phyloP scores from a whole-genome alignment of 148 eudicot species.

The Hydrangea macrophylla region DNA sequence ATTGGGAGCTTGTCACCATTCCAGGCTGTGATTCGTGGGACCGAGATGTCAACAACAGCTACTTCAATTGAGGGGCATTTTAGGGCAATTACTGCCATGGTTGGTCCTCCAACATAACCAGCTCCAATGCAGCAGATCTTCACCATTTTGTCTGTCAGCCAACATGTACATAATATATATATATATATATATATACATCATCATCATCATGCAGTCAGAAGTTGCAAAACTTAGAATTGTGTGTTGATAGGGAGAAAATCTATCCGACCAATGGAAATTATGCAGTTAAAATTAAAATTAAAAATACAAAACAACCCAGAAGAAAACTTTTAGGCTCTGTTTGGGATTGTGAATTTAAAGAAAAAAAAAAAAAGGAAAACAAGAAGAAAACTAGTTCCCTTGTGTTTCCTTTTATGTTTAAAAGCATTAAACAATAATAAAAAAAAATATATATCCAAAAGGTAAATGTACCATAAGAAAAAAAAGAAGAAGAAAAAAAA shows the following conservation, averaged over 20 bases:
- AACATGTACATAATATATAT: neutral
- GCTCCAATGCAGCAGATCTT: constrained; percentile 69
- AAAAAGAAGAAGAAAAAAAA: no score
- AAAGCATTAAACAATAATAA: no score
- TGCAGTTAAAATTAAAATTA: no score
- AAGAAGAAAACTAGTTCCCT: no score
- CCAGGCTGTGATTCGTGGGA: constrained; percentile 57
- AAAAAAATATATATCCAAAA: no score
- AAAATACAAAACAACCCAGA: no score
- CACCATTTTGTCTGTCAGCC: constrained; percentile 37
- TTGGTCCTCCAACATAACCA: constrained; percentile 63
- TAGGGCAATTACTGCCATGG: constrained; percentile 67
- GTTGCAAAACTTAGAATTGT: neutral
- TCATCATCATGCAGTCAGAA: neutral
- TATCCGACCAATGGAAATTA: neutral
- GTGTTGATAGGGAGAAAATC: neutral
- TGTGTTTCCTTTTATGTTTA: no score
- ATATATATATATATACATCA: neutral
- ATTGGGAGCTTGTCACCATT: constrained; percentile 59
- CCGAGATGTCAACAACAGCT: constrained; percentile 62
- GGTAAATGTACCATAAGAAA: no score
- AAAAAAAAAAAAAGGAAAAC: no score
- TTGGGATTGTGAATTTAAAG: no score
- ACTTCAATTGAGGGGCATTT: constrained; percentile 53
- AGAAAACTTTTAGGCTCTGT: no score